A percentile compares a stretch with the other conserved stretches of the same genome.
Evolutionary conservation across 768 basidiomycete species (phyloP).

Genomic region (Gymnopilus junonius): DNA sequence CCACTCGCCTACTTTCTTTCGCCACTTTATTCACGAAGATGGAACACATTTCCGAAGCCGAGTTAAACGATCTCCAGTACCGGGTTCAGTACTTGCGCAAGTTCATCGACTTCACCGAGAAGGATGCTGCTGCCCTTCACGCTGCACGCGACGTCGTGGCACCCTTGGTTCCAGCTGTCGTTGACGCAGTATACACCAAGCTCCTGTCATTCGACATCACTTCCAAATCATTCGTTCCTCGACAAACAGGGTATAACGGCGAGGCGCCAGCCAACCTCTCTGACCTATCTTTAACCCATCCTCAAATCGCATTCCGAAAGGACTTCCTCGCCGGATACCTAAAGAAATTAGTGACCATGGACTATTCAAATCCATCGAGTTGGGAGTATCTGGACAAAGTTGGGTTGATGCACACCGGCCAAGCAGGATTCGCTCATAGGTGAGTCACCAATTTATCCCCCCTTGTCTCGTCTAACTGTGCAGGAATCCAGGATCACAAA

Average conservation of each 20-base stretch:
- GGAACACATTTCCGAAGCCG: conserved; percentile 29
- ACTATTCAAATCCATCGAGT: conserved; percentile 43
- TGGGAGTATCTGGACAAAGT: conserved; percentile 55
- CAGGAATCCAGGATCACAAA: conserved; percentile 25
- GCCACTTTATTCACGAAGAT: conserved; percentile 19
- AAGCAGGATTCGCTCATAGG: conserved; percentile 47
- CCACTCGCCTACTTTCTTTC: not conserved
- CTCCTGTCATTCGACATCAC: conserved; percentile 48
- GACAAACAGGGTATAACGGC: conserved; percentile 46
- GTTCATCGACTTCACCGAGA: conserved; percentile 46
- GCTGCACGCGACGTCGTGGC: conserved; percentile 44
- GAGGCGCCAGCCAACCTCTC: conserved; percentile 39
- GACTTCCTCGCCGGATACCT: conserved; percentile 39
- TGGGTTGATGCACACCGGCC: conserved; percentile 54
- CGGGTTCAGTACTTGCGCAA: conserved; percentile 48
- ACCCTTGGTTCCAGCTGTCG: conserved; percentile 45
- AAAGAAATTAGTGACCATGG: conserved; percentile 44
- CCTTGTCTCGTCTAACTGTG: not conserved
- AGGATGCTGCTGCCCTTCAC: conserved; percentile 45
- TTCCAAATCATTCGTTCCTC: conserved; percentile 38
- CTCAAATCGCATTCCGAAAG: conserved; percentile 52
- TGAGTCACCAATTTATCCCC: conserved; percentile 18
- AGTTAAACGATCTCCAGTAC: conserved; percentile 35
- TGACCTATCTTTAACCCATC: conserved; percentile 45
- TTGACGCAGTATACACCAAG: conserved; percentile 51